phyloP scores from a whole-genome alignment of 192 early-diverging fungal genomes.

The Backusella morwellensis region DNA sequence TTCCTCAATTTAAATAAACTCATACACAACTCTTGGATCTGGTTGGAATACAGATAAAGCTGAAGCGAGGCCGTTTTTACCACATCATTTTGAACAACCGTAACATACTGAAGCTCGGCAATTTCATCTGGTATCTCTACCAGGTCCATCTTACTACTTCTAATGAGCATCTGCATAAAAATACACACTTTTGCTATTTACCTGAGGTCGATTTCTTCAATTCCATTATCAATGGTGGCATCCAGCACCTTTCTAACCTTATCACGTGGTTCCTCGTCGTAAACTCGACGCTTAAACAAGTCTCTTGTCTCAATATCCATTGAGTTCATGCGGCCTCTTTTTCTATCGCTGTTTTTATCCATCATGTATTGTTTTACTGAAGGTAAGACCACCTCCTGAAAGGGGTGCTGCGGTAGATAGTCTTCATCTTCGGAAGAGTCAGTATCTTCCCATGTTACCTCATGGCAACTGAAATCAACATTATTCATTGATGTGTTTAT shows the following conservation, averaged over 20 bases:
- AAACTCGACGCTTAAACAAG: neutral
- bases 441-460: constrained; percentile 26
- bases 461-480: neutral
- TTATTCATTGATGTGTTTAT: neutral
- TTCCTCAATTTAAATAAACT: constrained; percentile 42
- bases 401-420: constrained; percentile 12
- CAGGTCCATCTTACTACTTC: constrained; percentile 23
- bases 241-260: constrained; percentile 23
- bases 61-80: constrained; percentile 35
- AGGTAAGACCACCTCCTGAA: neutral
- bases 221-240: constrained; percentile 26
- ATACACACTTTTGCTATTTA: neutral
- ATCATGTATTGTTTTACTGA: neutral
- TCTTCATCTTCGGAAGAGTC: constrained; percentile 33
- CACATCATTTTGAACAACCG: constrained; percentile 28
- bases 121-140: constrained; percentile 34
- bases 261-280: constrained; percentile 3
- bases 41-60: constrained; percentile 45
- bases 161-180: neutral
- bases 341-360: neutral
- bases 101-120: constrained; percentile 30
- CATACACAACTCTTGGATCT: constrained; percentile 29
- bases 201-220: constrained; percentile 28
- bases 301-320: constrained; percentile 15
- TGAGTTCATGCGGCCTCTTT: constrained; percentile 16